Base-by-base conservation (phyloP, 768 basidiomycete genomes). In the Dendrothele bispora region DNA sequence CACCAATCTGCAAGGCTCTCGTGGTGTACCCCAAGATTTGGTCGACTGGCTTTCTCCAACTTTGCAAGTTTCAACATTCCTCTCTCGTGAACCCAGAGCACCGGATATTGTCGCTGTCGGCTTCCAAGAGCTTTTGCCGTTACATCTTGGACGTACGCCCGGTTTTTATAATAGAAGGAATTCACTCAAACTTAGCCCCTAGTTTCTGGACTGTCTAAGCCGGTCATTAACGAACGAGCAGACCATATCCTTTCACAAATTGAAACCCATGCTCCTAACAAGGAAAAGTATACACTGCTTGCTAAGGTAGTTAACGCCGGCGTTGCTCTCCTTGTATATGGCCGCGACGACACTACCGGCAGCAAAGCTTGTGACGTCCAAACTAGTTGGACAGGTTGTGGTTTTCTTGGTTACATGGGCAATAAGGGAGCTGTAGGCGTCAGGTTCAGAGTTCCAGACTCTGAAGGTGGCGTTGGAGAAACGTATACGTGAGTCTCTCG, bases 391-490 rank as follows among this genome's bases (percentile, higher is more conserved):
- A 88, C 84, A 0, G 86, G 89, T 6, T 77, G 72, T 50, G 86
- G 86, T 5, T 84, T 81, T 27, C 77, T 64, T 10, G 22, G 25
- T 14, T 84, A 79, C 55, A 89, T 97, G 89, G 91, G 90, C 5
- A 97, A 99, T 70, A 98, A 98, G 67, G 93, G 92, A 22, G 95
- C 91, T 1, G 93, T 97, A 3, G 94, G 88, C 12, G 75, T 93
- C 34, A 78, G 95, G 32, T 86, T 98, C 64, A 81, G 86, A 40
- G 74, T 94, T 18, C 66, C 74, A n/a, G 73, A 70, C 7, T 64
- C 69, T 25, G 80, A 81, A 25, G 78, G 76, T 7, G 66, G 71
- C 38, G 63, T 67, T 3, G 90, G 88, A 49, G 92, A 95, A 63
- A 79, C 78, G 7, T 91, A 83, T 70, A 95, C 92, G 92, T 95